Conservation (phyloP, 2,329 filamentous ascomycete species). For the Colletotrichum higginsianum region DNA sequence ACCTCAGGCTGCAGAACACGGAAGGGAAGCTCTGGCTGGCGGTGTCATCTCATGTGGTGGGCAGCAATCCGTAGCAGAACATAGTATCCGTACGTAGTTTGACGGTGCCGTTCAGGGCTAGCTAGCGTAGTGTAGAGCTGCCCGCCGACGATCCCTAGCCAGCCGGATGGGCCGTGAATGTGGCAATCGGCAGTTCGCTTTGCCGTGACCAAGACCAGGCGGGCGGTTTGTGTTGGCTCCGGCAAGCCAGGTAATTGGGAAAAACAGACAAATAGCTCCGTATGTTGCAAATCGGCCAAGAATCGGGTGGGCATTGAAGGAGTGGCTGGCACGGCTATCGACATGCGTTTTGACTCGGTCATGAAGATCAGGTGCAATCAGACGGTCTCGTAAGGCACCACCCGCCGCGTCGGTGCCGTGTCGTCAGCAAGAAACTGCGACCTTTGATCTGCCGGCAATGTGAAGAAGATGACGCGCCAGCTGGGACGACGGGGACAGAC, state of each 20-base stretch:
- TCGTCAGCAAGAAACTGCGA: background rate
- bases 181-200: constrained; percentile 13
- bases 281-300: too few species aligned
- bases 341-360: background rate
- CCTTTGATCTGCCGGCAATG: constrained; percentile 3
- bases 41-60: background rate
- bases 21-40: background rate
- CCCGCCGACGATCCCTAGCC: constrained; percentile 24
- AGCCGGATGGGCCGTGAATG: constrained; percentile 16
- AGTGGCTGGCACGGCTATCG: background rate
- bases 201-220: background rate
- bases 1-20: constrained; percentile 2
- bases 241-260: constrained; percentile 21
- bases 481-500: background rate
- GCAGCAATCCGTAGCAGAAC: background rate
- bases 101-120: constrained; percentile 26
- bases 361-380: background rate
- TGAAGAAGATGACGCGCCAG: background rate
- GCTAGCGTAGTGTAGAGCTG: constrained; percentile 4
- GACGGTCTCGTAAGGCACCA: background rate
- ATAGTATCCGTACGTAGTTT: background rate
- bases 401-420: background rate
- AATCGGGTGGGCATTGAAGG: background rate
- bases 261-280: background rate
- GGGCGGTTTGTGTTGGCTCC: constrained; percentile 11